These are phyloP conservation scores for Cryptosporidium xiaoi DNA, from an alignment of 169 alveolate species.

Conservation along the genomic window DNA sequence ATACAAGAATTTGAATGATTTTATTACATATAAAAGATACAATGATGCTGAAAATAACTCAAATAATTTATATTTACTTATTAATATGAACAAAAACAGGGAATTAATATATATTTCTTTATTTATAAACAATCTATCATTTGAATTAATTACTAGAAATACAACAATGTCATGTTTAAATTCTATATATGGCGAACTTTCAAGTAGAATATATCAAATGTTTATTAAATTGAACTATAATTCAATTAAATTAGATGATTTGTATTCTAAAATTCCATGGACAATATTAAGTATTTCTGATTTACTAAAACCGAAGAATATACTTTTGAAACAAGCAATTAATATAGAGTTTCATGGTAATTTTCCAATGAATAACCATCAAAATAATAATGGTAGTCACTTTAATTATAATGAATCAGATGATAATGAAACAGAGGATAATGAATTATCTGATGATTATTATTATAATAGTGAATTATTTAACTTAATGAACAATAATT, in stretches of 20 bases:
- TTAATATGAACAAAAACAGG: conserved; percentile 20
- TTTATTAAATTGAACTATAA: conserved; percentile 17
- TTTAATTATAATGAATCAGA: conserved; percentile 3
- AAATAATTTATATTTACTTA: conserved; percentile 13
- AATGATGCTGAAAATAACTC: not conserved
- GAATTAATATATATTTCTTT: conserved; percentile 34
- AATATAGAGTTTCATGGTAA: conserved; percentile 59
- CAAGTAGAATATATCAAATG: conserved; percentile 35
- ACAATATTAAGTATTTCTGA: conserved; percentile 46
- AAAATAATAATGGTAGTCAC: not conserved
- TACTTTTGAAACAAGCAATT: conserved; percentile 38
- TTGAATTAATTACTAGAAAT: not conserved
- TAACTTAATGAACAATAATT: not conserved
- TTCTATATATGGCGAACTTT: conserved; percentile 27
- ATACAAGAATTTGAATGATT: not conserved
- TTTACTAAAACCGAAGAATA: conserved; percentile 33
- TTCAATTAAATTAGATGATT: conserved; percentile 30
- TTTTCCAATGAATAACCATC: conserved; percentile 47
- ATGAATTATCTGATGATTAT: not conserved
- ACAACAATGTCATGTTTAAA: not conserved
- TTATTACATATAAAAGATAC: not conserved
- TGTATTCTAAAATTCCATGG: conserved; percentile 19
- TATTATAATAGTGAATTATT: not conserved
- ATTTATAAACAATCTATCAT: conserved; percentile 56
- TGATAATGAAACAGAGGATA: not conserved